Evolutionary conservation across 2,329 filamentous ascomycete genomes (phyloP).

Genomic region (Hymenoscyphus fructigenus): DNA sequence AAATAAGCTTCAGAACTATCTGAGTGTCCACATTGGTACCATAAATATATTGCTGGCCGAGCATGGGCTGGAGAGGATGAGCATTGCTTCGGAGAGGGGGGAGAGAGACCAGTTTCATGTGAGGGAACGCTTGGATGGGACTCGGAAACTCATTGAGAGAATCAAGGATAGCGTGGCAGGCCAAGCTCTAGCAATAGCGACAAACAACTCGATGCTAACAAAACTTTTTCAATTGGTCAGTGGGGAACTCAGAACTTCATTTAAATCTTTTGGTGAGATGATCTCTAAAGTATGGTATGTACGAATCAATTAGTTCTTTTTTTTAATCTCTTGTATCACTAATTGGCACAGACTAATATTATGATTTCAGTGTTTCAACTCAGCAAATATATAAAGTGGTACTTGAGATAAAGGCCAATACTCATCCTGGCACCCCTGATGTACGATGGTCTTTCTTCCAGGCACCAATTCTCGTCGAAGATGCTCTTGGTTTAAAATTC

Average conservation of each 20-base stretch:
- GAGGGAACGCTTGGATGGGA: conserved; percentile 5
- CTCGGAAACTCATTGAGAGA: neutral
- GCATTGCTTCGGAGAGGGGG: conserved; percentile 5
- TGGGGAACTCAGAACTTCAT: conserved; percentile 6
- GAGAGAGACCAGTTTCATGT: conserved; percentile 4
- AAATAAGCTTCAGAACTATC: conserved; percentile 10
- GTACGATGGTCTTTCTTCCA: conserved; percentile 15
- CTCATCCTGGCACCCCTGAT: neutral
- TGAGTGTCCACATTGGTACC: conserved; percentile 11
- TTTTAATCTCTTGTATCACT: neutral
- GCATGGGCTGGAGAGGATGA: conserved; percentile 13
- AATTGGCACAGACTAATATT: too few relatives aligned
- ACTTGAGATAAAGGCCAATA: conserved; percentile 10
- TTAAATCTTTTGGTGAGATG: conserved; percentile 2
- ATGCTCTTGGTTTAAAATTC: conserved; percentile 17
- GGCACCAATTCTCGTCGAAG: conserved; percentile 16
- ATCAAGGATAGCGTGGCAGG: neutral
- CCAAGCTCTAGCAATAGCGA: neutral
- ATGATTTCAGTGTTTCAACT: conserved; percentile 14
- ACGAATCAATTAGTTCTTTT: neutral
- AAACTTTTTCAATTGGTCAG: conserved; percentile 8
- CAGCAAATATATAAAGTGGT: conserved; percentile 18
- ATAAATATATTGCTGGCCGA: conserved; percentile 14
- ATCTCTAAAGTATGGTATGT: conserved; percentile 11
- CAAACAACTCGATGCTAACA: neutral